Base-by-base conservation (phyloP, 164 flowering plant species). In the Magnolia officinalis region DNA sequence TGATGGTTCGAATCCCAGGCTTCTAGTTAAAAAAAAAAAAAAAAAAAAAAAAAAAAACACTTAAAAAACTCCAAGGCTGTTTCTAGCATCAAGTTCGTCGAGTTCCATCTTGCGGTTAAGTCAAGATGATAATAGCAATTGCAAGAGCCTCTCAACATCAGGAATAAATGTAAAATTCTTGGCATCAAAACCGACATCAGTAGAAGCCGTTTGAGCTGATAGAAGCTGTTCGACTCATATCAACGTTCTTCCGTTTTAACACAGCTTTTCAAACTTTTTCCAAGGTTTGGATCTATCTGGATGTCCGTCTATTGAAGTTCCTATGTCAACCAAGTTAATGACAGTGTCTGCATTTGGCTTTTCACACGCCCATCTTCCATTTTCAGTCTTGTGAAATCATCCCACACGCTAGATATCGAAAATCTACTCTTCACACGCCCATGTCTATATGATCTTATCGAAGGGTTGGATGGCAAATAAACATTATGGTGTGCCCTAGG, bases 1-100 rank as follows among this genome's bases (percentile, higher is more conserved):
- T 67, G 66, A 80, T 81, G 88, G 58, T 81, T 66, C 23, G 83
- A 71, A 73, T 92, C 97, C 67, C 81, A 85, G 65, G 85, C 86
- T 77, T 80, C 86, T 74, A 92, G 64, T 0, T 81, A 78, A 75
- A 80, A 76, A 0, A 24, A 24, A 24, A 76, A 76, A 70, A 49
- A 64, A n/a, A n/a, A n/a, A 78, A 75, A 80, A 76, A 0, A 24
- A 24, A 24, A 76, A 76, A 70, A 49, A 64, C 77, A 20, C 11
- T 31, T 31, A 13, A 13, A 26, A 50, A 45, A 75, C 9, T 50
- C 11, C 14, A 75, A 9, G 11, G 77, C 65, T 11, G n/a, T 67
- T 19, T 67, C 77, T 18, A 67, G 64, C 77, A 75, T 71, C 29
- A 71, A 6, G 49, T 71, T 50, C 20, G 74, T 71, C 18, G 74